These are phyloP conservation scores for Xerocomellus chrysenteron DNA, from an alignment of 768 basidiomycete genomes.

Conservation along the genomic window DNA sequence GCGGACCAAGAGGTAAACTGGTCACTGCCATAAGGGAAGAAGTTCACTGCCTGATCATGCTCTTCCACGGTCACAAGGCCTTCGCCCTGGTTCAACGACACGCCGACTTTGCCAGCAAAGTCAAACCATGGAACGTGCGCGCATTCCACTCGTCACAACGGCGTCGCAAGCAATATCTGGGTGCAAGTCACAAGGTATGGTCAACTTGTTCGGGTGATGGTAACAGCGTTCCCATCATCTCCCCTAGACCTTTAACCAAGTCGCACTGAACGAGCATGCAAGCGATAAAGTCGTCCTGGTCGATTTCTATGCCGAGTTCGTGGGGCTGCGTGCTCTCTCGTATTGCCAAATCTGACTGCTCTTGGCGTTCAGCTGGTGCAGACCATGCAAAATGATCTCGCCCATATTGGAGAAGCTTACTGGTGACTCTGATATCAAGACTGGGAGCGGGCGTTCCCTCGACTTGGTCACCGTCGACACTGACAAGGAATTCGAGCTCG, in stretches of 20 bases:
- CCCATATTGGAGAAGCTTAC: slow-evolving; percentile 67
- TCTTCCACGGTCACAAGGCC: slow-evolving; percentile 7
- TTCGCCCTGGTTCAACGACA: slow-evolving; percentile 5
- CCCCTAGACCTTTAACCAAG: slow-evolving; percentile 36
- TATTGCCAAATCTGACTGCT: slow-evolving; percentile 1
- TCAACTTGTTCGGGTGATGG: background rate
- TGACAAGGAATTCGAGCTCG: slow-evolving; percentile 54
- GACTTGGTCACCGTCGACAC: slow-evolving; percentile 74
- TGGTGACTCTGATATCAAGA: slow-evolving; percentile 39
- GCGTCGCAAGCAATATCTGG: slow-evolving; percentile 39
- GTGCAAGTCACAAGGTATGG: slow-evolving; percentile 45
- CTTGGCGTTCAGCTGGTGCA: slow-evolving; percentile 61
- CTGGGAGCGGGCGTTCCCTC: slow-evolving; percentile 55
- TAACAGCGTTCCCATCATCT: background rate
- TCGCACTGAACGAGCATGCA: slow-evolving; percentile 31
- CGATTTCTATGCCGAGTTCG: slow-evolving; percentile 81
- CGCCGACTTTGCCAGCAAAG: slow-evolving; percentile 12
- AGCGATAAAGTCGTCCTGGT: slow-evolving; percentile 62
- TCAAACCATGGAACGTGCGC: slow-evolving; percentile 23
- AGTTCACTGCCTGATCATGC: slow-evolving; percentile 17
- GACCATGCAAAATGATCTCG: slow-evolving; percentile 70
- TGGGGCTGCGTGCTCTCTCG: slow-evolving; percentile 8
- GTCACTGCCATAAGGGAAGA: background rate
- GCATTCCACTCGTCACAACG: slow-evolving; percentile 42
- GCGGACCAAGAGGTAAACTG: background rate